A percentile compares a stretch with the other conserved stretches of the same genome.
Conservation (phyloP, 2,329 filamentous ascomycete species). For the Pseudopyricularia javanii region DNA sequence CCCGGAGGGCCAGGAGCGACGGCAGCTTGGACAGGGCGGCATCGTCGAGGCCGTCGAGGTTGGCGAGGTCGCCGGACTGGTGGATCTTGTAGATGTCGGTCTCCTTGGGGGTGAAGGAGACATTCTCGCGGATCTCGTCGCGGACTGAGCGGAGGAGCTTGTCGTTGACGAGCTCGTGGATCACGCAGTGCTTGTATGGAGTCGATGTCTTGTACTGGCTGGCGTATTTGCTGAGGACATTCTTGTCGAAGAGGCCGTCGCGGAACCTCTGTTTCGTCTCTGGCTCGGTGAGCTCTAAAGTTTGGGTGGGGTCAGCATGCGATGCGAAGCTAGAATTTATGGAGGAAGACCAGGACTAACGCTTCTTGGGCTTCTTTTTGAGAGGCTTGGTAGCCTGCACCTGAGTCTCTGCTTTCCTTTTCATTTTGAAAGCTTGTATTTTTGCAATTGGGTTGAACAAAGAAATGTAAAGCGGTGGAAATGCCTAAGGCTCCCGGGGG, state of each 20-base stretch:
- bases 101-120: conserved; percentile 95
- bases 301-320: conserved; percentile 2
- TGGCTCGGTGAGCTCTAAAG: conserved; percentile 31
- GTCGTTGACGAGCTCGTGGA: conserved; percentile 68
- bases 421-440: conserved; percentile 27
- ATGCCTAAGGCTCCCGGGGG: not conserved
- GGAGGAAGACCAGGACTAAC: conserved; percentile 17
- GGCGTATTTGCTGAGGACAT: conserved; percentile 46
- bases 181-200: conserved; percentile 88
- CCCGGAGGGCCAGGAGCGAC: conserved; percentile 80
- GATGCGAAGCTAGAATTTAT: not conserved
- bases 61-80: conserved; percentile 94
- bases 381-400: conserved; percentile 26
- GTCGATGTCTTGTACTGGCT: conserved; percentile 48
- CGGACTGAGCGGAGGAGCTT: conserved; percentile 75
- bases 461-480: not conserved
- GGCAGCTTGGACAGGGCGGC: conserved; percentile 75
- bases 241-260: conserved; percentile 49
- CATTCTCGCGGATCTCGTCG: conserved; percentile 75
- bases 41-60: conserved; percentile 86
- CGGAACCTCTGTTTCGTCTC: conserved; percentile 49
- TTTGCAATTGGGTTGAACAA: not conserved
- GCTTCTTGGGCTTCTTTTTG: conserved; percentile 41
- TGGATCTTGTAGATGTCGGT: conserved; percentile 99
- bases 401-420: conserved; percentile 44